phyloP scores from a whole-genome alignment of 129 eudicot species.

The Pseudognaphalium luteoalbum region DNA sequence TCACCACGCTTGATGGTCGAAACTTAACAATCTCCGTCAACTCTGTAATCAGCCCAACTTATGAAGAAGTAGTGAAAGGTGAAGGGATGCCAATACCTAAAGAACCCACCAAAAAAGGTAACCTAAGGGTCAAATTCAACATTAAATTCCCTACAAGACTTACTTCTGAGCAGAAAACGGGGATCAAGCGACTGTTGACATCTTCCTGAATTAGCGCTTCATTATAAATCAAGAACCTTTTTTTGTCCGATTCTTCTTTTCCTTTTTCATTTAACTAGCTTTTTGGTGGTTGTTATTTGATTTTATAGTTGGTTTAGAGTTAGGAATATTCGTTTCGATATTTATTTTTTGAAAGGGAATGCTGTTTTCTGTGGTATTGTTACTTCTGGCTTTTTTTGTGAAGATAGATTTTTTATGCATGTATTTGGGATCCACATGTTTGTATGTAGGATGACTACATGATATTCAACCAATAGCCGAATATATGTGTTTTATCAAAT shows the following conservation, averaged over 20 bases:
- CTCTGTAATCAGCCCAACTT: conserved; percentile 55
- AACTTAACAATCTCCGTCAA: conserved; percentile 52
- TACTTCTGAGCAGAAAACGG: conserved; percentile 78
- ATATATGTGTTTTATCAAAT: no score
- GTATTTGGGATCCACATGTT: no score
- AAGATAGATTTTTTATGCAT: background rate
- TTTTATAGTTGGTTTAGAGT: conserved; percentile 1
- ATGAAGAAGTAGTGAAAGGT: conserved; percentile 84
- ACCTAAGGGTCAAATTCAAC: conserved; percentile 66
- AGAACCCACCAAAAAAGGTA: conserved; percentile 74
- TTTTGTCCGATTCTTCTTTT: background rate
- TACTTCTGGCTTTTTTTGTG: conserved; percentile 9
- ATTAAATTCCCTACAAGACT: conserved; percentile 77
- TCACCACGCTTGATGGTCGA: conserved; percentile 80
- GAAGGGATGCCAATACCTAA: conserved; percentile 95
- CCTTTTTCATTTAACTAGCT: background rate
- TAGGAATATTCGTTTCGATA: background rate
- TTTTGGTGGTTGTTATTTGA: background rate
- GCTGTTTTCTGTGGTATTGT: conserved; percentile 12
- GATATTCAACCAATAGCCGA: no score
- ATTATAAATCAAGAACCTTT: no score
- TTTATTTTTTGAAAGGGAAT: conserved; percentile 5
- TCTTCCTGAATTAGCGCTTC: conserved; percentile 8
- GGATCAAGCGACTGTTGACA: conserved; percentile 62
- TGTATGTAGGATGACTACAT: no score